These are phyloP conservation scores for Clitopilus hobsonii DNA, from an alignment of 768 basidiomycete species.

Conservation along the genomic window DNA sequence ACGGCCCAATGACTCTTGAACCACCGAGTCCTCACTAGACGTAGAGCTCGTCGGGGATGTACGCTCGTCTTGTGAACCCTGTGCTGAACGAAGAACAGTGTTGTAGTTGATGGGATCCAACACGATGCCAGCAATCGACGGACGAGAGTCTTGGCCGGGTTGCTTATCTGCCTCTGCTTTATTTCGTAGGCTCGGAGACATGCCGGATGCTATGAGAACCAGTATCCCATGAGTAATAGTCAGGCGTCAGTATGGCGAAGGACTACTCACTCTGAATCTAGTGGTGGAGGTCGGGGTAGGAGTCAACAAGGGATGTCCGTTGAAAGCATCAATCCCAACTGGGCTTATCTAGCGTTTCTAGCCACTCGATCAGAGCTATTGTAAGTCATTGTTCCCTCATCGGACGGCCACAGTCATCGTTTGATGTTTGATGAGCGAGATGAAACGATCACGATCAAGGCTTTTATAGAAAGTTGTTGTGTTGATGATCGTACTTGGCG, in stretches of 20 bases:
- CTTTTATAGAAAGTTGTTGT: neutral
- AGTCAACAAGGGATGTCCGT: neutral
- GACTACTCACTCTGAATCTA: neutral
- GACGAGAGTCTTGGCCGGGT: constrained; percentile 12
- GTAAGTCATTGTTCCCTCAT: neutral
- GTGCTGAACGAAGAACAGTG: neutral
- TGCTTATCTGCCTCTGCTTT: neutral
- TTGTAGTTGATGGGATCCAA: constrained; percentile 8
- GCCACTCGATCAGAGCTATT: neutral
- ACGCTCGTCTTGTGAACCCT: neutral
- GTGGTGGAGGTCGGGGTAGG: neutral
- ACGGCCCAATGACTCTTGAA: no score
- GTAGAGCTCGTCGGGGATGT: neutral
- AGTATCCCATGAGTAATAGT: no score
- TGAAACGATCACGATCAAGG: neutral
- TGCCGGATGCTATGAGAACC: no score
- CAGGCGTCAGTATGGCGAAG: no score
- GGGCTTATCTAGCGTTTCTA: neutral
- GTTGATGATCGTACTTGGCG: neutral
- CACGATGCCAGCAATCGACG: constrained; percentile 12
- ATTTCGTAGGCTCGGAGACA: neutral
- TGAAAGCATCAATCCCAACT: neutral
- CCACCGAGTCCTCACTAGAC: no score
- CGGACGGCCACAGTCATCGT: neutral
- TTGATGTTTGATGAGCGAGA: neutral